Conservation (phyloP, 345 rosid species). For the Brassica juncea region DNA sequence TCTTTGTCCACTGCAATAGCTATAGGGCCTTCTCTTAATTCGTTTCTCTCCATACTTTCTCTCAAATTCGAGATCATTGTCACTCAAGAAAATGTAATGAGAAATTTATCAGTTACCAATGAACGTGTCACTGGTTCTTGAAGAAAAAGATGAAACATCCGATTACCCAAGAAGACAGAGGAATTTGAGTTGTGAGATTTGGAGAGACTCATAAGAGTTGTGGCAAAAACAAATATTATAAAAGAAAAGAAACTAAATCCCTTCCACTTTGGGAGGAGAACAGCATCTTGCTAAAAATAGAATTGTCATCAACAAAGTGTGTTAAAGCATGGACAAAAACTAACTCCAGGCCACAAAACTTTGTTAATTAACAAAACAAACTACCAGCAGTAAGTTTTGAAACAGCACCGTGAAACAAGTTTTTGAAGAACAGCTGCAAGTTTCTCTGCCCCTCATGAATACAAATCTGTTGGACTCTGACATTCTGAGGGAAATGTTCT, state of each 20-base stretch:
- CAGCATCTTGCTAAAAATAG: constrained; percentile 32
- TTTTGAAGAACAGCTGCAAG: not conserved
- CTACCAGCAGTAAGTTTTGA: constrained; percentile 13
- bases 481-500: too few relatives aligned
- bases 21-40: constrained; percentile 35
- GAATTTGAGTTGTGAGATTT: constrained; percentile 15
- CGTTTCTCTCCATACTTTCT: constrained; percentile 35
- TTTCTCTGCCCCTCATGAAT: not conserved
- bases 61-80: constrained; percentile 30
- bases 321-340: constrained; percentile 30
- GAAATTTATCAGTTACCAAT: not conserved
- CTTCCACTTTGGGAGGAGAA: constrained; percentile 24
- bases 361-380: constrained; percentile 16
- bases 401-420: constrained; percentile 24
- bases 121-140: constrained; percentile 17
- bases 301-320: constrained; percentile 14
- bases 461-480: too few relatives aligned
- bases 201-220: constrained; percentile 16
- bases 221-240: not conserved
- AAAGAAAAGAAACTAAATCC: not conserved
- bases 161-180: not conserved
- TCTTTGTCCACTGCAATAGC: constrained; percentile 53
- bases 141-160: not conserved
- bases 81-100: not conserved
- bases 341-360: constrained; percentile 23